Evolutionary conservation across 2,329 filamentous ascomycete genomes (phyloP), one percentile per base, ranked within the genome.

Genomic region (Didymella sp.): DNA sequence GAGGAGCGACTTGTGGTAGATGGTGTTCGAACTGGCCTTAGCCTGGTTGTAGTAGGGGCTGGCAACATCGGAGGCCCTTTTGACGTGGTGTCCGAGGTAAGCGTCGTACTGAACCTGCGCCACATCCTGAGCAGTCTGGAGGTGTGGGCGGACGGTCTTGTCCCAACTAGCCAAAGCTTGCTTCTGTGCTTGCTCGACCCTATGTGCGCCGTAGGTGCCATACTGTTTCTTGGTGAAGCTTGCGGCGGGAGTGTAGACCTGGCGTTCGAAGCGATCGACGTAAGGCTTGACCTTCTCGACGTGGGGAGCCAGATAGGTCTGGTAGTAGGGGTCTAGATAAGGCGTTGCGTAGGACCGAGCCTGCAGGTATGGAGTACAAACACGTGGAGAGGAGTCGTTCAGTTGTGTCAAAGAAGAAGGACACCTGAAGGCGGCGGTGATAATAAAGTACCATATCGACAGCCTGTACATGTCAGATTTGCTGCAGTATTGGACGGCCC

Each of bases 311-410:
- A 91, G 89, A 71, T 97, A 96, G 56, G 85, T 77, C 64, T 94
- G 81, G 76, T 97, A 98, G 78, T 96, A 96, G 2, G 93, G 94
- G 67, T 88, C 83, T 28, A 96, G 71, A 74, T 94, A 89, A 3
- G 95, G 95, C 24, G 86, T 78, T 58, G 93, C 80, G 55, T 82
- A 87, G 80, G 80, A 87, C 67, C 78, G 87, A 77, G 79, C 89
- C 83, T 83, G 77, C 30, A 88, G 71, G 68, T 97, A 97, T 9
- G 90, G 88, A 70, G 88, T 88, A 84, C 95, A 99, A 60, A 98
- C 85, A 62, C 80, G 83, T 0, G 93, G 90, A 1, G 91, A 90
- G 27, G 82, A 78, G 24, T 89, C 85, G 67, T 86, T 84, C 69
- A 95, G 85, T 24, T 86, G 83, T 25, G 88, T 84, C 58, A 88